Base-by-base conservation (phyloP, 805 yeast species). In the Candida ipomoeae region DNA sequence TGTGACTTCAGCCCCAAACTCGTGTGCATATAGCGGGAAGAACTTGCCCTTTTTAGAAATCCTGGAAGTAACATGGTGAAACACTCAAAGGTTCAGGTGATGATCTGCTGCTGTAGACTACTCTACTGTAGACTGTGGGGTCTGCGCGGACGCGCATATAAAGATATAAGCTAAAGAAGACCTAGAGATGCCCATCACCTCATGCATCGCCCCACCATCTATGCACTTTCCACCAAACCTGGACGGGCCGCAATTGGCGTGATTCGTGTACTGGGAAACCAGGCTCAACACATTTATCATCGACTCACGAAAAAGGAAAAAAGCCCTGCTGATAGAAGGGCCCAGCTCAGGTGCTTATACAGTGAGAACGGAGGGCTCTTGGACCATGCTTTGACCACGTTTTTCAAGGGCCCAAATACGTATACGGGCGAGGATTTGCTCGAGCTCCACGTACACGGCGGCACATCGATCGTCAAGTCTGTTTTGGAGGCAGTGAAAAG, bases 371-470 rank as follows among this genome's bases (percentile, higher is more conserved):
- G 11, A 50, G 64, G 7, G 45, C 57, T 91, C 2, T 66, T 94
- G 7, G 99, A 94, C 67, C 86, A 88, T 53, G 88, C 97, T 0
- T 66, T 94, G 17, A 72, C 85, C 0, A 60, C 90, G 1, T 84
- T 69, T 60, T 91, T 92, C 67, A 65, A 79, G 15, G 78, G 78
- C 1, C 97, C 97, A 0, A 71, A 75, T 13, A 84, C 96, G 0
- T 94, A 84, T 61, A 94, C 98, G 0, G 99, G 99, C 1, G 98
- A 94, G 64, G 97, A 92, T 58, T 59, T 86, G 23, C 70, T 91
- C 8, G 99, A 94, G 61, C 64, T 94, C n/a, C 97, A 94, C 62
- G 67, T 88, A 2, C 99, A 94, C 66, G 99, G 99, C 3, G 97
- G 98, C 3, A 82, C 78, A 11, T 97, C 98, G 0, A 89, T 92